Conservation (phyloP, 768 basidiomycete genomes). For the Sporobolomyces roseus region DNA sequence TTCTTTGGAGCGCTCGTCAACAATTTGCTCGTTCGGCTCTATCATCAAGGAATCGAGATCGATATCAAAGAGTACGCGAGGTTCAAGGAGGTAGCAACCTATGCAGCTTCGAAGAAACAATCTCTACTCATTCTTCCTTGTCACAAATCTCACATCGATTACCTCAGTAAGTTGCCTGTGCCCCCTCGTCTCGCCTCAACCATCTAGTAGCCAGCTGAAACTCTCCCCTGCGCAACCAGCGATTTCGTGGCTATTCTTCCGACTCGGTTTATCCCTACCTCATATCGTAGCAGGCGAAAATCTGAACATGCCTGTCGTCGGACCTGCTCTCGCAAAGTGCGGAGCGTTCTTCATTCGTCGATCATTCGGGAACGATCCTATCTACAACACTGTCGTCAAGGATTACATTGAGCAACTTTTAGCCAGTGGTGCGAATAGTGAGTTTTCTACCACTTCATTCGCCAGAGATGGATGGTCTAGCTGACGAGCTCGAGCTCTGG, state of each 20-base stretch:
- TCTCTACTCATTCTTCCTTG: constrained; percentile 43
- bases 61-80: constrained; percentile 24
- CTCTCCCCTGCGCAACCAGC: background rate
- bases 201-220: background rate
- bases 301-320: constrained; percentile 44
- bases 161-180: constrained; percentile 18
- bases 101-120: constrained; percentile 37
- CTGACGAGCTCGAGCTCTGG: background rate
- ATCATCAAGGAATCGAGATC: constrained; percentile 40
- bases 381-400: constrained; percentile 24
- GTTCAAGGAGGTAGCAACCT: constrained; percentile 40
- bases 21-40: constrained; percentile 35
- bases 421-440: constrained; percentile 39
- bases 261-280: constrained; percentile 38
- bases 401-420: constrained; percentile 44
- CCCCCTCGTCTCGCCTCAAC: background rate
- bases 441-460: background rate
- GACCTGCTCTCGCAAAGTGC: constrained; percentile 33
- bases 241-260: constrained; percentile 42
- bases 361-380: constrained; percentile 18
- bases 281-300: constrained; percentile 46
- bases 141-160: constrained; percentile 44
- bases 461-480: too few species aligned
- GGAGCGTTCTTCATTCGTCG: constrained; percentile 44
- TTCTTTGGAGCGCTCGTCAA: constrained; percentile 35